phyloP scores from a whole-genome alignment of 2,329 filamentous ascomycete species.

The Phialophora macrospora region DNA sequence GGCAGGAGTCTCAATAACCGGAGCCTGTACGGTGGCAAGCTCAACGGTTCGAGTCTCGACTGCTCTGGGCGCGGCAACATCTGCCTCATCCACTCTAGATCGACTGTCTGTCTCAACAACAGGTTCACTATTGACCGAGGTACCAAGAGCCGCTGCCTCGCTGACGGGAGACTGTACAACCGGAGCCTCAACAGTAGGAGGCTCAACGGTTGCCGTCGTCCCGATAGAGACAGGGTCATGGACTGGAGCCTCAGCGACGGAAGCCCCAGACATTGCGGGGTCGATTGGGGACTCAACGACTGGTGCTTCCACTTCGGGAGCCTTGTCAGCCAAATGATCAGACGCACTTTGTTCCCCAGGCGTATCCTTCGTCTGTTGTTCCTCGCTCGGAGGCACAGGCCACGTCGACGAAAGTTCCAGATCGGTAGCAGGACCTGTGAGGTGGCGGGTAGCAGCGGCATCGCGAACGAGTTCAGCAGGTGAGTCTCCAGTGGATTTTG shows the following conservation, averaged over 20 bases:
- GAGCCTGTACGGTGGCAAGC: conserved; percentile 2
- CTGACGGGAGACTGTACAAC: neutral
- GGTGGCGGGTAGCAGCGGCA: neutral
- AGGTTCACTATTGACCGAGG: neutral
- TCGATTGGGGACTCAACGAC: neutral
- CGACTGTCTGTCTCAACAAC: neutral
- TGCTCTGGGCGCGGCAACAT: neutral
- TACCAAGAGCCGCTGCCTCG: neutral
- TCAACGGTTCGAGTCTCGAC: conserved; percentile 1
- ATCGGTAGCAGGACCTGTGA: neutral
- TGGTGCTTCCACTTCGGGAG: neutral
- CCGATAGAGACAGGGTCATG: neutral
- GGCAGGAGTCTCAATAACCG: neutral
- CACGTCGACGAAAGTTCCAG: neutral
- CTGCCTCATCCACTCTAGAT: neutral
- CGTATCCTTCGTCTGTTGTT: neutral
- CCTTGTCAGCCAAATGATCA: neutral
- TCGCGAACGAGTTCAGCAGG: neutral
- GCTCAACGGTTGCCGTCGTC: neutral
- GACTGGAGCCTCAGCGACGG: neutral
- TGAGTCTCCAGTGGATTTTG: neutral
- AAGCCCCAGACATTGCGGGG: neutral
- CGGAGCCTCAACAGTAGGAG: neutral
- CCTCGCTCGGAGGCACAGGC: no score
- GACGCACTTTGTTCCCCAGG: neutral